Conservation (phyloP, 179 eudicot genomes). For the Patellifolia procumbens region DNA sequence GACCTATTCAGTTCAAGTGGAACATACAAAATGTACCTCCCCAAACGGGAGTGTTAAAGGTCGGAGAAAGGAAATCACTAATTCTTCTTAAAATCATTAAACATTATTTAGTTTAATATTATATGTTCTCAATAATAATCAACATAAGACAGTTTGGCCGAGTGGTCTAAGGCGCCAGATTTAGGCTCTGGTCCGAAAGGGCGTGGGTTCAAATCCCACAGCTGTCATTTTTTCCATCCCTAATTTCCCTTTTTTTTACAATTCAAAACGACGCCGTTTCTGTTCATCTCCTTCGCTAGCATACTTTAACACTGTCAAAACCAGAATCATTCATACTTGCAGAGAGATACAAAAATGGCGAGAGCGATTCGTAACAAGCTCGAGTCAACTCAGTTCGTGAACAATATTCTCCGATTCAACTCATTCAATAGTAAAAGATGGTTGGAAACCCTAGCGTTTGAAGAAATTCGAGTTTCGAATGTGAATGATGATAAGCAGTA, state of each 20-base stretch:
- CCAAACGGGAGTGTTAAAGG: no score
- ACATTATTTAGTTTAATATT: no score
- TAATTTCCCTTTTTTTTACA: background rate
- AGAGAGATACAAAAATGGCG: slow-evolving; percentile 34
- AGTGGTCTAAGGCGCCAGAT: slow-evolving; percentile 98
- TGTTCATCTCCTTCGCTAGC: background rate
- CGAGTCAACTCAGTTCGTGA: slow-evolving; percentile 33
- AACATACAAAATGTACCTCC: no score
- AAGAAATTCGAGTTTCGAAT: slow-evolving; percentile 34
- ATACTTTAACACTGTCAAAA: no score
- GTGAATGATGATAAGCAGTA: slow-evolving; percentile 26
- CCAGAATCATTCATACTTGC: background rate
- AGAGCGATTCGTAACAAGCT: slow-evolving; percentile 38
- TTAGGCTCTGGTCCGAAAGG: slow-evolving; percentile 98
- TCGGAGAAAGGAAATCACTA: no score
- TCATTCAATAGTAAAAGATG: slow-evolving; percentile 25
- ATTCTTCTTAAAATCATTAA: no score
- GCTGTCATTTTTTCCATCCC: slow-evolving; percentile 46
- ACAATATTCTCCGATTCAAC: slow-evolving; percentile 4
- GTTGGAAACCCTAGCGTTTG: slow-evolving; percentile 56
- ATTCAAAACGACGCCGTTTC: background rate
- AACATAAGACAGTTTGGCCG: slow-evolving; percentile 82
- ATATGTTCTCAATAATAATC: no score
- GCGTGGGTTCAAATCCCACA: slow-evolving; percentile 98
- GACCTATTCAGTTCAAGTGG: no score